Evolutionary conservation across 257 asterid genomes (phyloP).

Genomic region (Phtheirospermum japonicum): DNA sequence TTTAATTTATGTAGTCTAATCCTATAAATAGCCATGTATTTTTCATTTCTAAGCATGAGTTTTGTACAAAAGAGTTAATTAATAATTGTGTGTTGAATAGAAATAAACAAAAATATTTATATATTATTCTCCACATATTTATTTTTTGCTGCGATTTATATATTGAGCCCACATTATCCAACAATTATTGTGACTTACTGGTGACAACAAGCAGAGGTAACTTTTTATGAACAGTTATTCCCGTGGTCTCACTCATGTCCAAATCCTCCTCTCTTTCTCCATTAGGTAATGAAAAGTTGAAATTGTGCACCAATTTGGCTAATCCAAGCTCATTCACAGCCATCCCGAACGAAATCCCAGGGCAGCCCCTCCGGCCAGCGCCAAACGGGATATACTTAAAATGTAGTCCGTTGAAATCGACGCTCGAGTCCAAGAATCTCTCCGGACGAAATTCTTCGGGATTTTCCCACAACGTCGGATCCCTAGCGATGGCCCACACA

Average conservation of each 20-base stretch:
- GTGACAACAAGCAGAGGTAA: slow-evolving; percentile 30
- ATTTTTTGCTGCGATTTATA: too few species aligned
- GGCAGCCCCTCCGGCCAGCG: slow-evolving; percentile 55
- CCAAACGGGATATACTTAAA: slow-evolving; percentile 59
- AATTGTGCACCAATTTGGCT: slow-evolving; percentile 43
- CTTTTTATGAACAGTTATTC: slow-evolving; percentile 32
- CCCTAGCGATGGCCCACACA: slow-evolving; percentile 53
- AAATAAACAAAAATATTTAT: too few species aligned
- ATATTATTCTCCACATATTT: too few species aligned
- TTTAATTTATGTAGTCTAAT: too few species aligned
- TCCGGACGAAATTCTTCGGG: slow-evolving; percentile 51
- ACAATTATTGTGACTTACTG: too few species aligned
- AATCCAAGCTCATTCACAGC: slow-evolving; percentile 34
- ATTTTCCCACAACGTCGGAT: slow-evolving; percentile 44
- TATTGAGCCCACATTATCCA: too few species aligned
- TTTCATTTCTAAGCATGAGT: too few species aligned
- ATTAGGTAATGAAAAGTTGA: slow-evolving; percentile 35
- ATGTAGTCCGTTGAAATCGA: slow-evolving; percentile 40
- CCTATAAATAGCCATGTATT: too few species aligned
- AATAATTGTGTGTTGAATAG: too few species aligned
- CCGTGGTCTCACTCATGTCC: slow-evolving; percentile 45
- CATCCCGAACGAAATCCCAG: slow-evolving; percentile 31
- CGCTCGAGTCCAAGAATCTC: slow-evolving; percentile 33
- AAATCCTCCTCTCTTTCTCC: slow-evolving; percentile 31
- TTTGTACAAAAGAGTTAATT: too few species aligned